Conservation (phyloP, 371 early-diverging fungal genomes). For the Capillidium heterosporum region DNA sequence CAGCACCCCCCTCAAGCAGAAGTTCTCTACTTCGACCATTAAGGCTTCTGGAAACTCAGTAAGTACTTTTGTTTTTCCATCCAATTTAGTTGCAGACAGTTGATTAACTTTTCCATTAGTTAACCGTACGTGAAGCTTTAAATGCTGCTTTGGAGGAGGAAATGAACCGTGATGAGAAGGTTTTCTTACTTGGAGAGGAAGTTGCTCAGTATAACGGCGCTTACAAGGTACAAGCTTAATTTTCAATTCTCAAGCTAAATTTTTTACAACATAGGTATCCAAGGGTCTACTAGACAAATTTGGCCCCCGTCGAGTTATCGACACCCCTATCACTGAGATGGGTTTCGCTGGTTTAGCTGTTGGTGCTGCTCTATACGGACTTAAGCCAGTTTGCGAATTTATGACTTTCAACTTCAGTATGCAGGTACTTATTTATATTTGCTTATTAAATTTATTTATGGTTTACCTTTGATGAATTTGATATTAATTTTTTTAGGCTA, state of each 20-base stretch:
- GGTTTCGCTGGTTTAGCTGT: conserved; percentile 98
- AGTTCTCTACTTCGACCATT: too few species aligned
- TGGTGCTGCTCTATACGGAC: conserved; percentile 89
- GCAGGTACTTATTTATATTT: conserved; percentile 51
- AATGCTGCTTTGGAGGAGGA: conserved; percentile 97
- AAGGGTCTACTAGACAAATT: conserved; percentile 96
- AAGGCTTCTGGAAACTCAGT: too few species aligned
- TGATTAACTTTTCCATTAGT: conserved; percentile 21
- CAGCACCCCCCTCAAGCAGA: too few species aligned
- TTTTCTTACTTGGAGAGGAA: conserved; percentile 97
- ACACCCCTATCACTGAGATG: conserved; percentile 99
- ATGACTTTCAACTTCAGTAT: conserved; percentile 99
- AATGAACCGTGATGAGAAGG: conserved; percentile 78
- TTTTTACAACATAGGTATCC: conserved; percentile 49
- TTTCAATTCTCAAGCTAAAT: not conserved
- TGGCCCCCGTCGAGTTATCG: conserved; percentile 91
- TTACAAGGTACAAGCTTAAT: conserved; percentile 85
- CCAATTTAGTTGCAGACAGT: not conserved
- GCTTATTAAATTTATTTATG: not conserved
- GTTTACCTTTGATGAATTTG: not conserved
- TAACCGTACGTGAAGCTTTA: conserved; percentile 96
- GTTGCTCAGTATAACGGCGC: conserved; percentile 98
- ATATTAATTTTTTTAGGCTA: conserved; percentile 41
- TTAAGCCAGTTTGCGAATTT: conserved; percentile 98
- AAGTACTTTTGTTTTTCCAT: too few species aligned